Evolutionary conservation across 139 green algal species (phyloP), one percentile per base, ranked within the genome.

Genomic region (Picochlorum sp.): DNA sequence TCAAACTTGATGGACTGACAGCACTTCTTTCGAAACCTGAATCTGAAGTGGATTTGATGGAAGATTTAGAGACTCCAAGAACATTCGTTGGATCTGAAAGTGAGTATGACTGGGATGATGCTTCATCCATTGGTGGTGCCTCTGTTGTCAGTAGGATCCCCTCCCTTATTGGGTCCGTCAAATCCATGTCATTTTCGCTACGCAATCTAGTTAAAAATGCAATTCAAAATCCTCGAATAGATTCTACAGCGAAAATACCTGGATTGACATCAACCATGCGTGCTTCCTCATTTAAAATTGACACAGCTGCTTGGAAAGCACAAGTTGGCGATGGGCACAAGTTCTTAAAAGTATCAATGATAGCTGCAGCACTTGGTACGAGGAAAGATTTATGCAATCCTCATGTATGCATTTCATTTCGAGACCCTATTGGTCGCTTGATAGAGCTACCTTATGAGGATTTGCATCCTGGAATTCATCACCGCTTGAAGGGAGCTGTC

Each of bases 381-480:
- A 49, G 31, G 31, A 70, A 67, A 54, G 6, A 45, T 16, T 61
- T 81, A 35, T 59, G 69, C 40, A 41, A 45, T n/a, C 74, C 74
- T 30, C 74, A 81, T 53, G 71, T 80, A 57, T 68, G 57, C 5
- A 8, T 81, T 10, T 36, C 50, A 53, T 33, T 74, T 32, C 41
- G 54, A 22, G 63, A 74, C 44, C 45, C 39, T 13, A 44, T 59
- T 35, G 54, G 55, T 2, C 53, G 63, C 20, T 33, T 74, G 25
- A 44, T 74, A 25, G 63, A 74, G 63, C 45, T 73, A 12, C 67
- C 63, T 1, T 20, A 55, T 1, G 67, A 81, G 58, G 78, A 64
- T 16, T 26, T n/a, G 8, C 57, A 59, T 22, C 74, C 74, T 1
- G 74, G 71, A 5, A 25, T 59, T 35, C 75, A 63, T 37, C 33